These are phyloP conservation scores for Aschersonia sp. DNA, from an alignment of 2,329 filamentous ascomycete genomes.

Conservation along the genomic window DNA sequence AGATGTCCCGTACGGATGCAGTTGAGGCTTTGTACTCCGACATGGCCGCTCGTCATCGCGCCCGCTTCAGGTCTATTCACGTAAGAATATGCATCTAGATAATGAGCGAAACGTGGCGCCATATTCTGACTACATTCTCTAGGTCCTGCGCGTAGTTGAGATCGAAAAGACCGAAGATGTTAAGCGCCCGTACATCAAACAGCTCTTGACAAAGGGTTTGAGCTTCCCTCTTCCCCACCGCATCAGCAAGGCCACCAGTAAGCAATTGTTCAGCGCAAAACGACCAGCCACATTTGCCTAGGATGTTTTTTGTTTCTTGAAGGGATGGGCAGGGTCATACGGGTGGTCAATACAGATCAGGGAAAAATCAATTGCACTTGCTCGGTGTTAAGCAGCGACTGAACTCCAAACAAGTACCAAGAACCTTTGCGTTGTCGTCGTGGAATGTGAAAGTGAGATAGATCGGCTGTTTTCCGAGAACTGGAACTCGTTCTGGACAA, in stretches of 20 bases:
- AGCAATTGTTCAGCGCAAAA: conserved; percentile 86
- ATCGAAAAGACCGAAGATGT: conserved; percentile 87
- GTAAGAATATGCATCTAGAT: conserved; percentile 38
- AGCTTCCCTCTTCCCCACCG: conserved; percentile 99
- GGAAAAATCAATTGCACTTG: conserved; percentile 46
- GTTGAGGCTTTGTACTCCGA: conserved; percentile 98
- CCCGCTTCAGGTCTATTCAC: conserved; percentile 96
- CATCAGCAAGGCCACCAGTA: conserved; percentile 64
- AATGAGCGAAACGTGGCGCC: too few species aligned
- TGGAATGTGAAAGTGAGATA: background rate
- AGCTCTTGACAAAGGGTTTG: conserved; percentile 88
- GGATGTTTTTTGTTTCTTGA: conserved; percentile 39
- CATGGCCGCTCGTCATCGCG: conserved; percentile 95
- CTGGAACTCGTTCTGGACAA: too few species aligned
- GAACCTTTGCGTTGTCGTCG: conserved; percentile 1
- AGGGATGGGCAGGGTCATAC: conserved; percentile 38
- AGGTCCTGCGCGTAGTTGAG: conserved; percentile 98
- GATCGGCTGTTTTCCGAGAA: background rate
- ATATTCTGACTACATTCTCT: conserved; percentile 9
- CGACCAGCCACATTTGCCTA: conserved; percentile 98
- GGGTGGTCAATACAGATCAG: conserved; percentile 48
- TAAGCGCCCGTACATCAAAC: conserved; percentile 99
- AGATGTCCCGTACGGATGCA: conserved; percentile 90
- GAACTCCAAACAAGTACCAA: conserved; percentile 23
- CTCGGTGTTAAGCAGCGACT: conserved; percentile 35